Conservation (phyloP, 352 stramenopile species). For the Globisporangium spiculum region DNA sequence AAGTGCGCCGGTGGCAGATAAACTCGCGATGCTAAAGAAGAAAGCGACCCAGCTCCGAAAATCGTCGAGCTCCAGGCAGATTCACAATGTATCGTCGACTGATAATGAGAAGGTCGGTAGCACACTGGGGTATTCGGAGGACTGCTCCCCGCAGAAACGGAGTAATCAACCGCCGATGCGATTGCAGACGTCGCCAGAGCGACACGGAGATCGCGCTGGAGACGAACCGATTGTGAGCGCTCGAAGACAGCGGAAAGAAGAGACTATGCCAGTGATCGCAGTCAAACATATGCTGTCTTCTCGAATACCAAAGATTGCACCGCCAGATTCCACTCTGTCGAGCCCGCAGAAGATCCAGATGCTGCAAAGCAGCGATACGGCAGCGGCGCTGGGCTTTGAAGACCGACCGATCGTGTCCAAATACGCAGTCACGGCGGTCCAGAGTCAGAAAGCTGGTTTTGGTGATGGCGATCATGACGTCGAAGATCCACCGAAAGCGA, state of each 20-base stretch:
- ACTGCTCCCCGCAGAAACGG: not conserved
- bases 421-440: constrained; percentile 17
- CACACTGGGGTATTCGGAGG: not conserved
- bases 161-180: constrained; percentile 4
- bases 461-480: constrained; percentile 13
- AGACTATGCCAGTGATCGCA: not conserved
- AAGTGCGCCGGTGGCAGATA: constrained; percentile 23
- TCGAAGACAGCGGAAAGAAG: not conserved
- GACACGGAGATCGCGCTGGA: not conserved
- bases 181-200: constrained; percentile 15
- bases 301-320: not conserved
- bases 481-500: constrained; percentile 31
- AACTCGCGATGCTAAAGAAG: constrained; percentile 55
- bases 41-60: constrained; percentile 53
- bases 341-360: constrained; percentile 49
- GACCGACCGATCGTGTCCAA: constrained; percentile 40
- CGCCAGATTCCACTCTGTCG: not conserved
- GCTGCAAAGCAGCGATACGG: constrained; percentile 28
- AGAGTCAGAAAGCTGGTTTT: not conserved
- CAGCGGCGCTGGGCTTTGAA: constrained; percentile 17
- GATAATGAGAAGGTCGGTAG: not conserved
- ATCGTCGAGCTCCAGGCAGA: constrained; percentile 39
- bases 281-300: not conserved
- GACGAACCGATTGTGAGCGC: not conserved
- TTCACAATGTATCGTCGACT: not conserved